phyloP scores from a whole-genome alignment of 306 rosid genomes.

The Rosa rugosa region DNA sequence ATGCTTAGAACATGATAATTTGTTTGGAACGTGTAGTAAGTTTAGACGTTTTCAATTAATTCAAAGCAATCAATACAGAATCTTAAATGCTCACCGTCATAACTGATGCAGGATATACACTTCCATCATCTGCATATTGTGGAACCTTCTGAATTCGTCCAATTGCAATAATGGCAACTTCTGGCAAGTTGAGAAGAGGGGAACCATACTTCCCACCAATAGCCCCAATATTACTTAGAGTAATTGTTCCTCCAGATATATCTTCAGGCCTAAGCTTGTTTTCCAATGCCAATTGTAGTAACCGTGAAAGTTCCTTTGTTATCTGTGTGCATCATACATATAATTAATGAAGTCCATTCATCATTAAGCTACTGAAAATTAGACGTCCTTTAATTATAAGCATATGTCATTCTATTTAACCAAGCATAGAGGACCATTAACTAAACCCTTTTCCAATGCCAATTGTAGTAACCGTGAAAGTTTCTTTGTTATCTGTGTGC shows the following conservation, averaged over 20 bases:
- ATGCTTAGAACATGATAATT: not conserved
- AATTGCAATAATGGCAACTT: conserved; percentile 84
- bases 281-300: conserved; percentile 67
- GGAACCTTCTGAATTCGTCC: conserved; percentile 87
- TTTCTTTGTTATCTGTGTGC: conserved; percentile 75
- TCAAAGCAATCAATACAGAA: not conserved
- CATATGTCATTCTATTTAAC: not conserved
- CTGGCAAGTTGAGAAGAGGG: conserved; percentile 90
- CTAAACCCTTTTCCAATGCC: conserved; percentile 50
- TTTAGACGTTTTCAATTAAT: not conserved
- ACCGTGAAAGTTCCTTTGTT: conserved; percentile 83
- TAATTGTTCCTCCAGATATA: conserved; percentile 76
- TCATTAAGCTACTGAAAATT: not conserved
- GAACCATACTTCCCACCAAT: conserved; percentile 96
- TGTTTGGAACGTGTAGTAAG: not conserved
- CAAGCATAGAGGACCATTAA: not conserved
- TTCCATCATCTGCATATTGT: conserved; percentile 58
- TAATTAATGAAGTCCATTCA: not conserved
- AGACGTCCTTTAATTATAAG: not conserved
- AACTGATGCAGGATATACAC: conserved; percentile 63
- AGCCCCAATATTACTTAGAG: conserved; percentile 89
- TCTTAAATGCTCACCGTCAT: conserved; percentile 67
- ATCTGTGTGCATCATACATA: conserved; percentile 41
- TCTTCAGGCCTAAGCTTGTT: conserved; percentile 83
- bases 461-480: conserved; percentile 74